These are phyloP conservation scores for Rhodamnia rubescens DNA, from an alignment of 345 rosid genomes.

Conservation along the genomic window DNA sequence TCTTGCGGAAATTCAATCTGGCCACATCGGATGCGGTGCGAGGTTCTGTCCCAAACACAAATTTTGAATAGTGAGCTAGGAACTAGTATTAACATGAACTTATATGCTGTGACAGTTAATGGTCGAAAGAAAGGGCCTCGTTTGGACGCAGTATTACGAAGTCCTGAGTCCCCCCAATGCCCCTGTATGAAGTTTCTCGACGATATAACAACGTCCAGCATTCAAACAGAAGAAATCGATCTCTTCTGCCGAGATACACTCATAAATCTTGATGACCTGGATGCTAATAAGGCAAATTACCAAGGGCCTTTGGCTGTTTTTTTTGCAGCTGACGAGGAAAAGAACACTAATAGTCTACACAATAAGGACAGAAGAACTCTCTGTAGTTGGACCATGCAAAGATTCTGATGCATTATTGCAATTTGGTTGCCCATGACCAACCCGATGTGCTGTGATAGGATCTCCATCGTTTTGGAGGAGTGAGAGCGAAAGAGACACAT, in stretches of 20 bases:
- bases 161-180: not conserved
- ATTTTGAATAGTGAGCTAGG: not conserved
- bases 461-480: not conserved
- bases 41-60: not conserved
- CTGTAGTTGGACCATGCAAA: not conserved
- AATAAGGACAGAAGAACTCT: not conserved
- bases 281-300: not conserved
- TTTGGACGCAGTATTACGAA: not conserved
- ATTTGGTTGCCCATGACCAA: conserved; percentile 13
- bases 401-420: conserved; percentile 15
- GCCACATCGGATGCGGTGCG: not conserved
- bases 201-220: not conserved
- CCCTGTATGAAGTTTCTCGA: not conserved
- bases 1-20: not conserved
- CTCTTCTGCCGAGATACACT: not conserved
- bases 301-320: not conserved
- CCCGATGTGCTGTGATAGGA: conserved; percentile 6
- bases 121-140: not conserved
- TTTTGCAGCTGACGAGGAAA: not conserved
- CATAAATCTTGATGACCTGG: not conserved
- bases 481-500: not conserved
- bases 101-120: not conserved
- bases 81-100: not conserved
- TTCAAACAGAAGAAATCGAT: not conserved
- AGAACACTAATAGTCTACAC: not conserved